A percentile compares a stretch with the other conserved stretches of the same genome.
phyloP scores from a whole-genome alignment of 2,329 filamentous ascomycete species.

The Ceratocystis cubensis region DNA sequence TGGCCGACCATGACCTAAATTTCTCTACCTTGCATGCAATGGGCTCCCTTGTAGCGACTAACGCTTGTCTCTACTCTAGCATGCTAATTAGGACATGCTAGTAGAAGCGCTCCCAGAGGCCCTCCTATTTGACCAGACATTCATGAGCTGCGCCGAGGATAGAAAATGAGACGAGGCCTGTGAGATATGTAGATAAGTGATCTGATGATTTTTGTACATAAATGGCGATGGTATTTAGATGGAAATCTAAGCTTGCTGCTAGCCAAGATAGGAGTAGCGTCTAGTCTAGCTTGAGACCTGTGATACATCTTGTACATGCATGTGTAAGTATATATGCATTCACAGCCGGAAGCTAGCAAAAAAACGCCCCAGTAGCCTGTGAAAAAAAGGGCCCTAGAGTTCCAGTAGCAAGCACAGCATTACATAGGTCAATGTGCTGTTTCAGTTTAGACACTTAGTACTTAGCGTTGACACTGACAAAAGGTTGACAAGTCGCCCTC shows the following conservation, averaged over 20 bases:
- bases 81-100: not conserved
- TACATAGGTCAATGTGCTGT: not conserved
- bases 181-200: not conserved
- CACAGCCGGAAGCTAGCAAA: not conserved
- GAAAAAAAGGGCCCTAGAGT: no score
- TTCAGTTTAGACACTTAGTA: constrained; percentile 2
- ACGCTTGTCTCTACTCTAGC: not conserved
- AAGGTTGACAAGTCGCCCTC: not conserved
- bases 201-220: not conserved
- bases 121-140: not conserved
- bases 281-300: constrained; percentile 6
- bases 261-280: constrained; percentile 1
- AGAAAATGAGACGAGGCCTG: not conserved
- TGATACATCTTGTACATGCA: not conserved
- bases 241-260: not conserved
- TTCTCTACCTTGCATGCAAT: constrained; percentile 1
- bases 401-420: not conserved
- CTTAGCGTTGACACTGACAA: constrained; percentile 1
- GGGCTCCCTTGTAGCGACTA: not conserved
- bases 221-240: not conserved
- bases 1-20: not conserved
- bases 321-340: not conserved
- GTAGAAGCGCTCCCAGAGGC: not conserved
- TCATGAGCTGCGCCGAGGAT: not conserved
- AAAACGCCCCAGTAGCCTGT: no score